Evolutionary conservation across 495 filamentous ascomycete genomes (phyloP).

Genomic region (Aspergillus taichungensis): DNA sequence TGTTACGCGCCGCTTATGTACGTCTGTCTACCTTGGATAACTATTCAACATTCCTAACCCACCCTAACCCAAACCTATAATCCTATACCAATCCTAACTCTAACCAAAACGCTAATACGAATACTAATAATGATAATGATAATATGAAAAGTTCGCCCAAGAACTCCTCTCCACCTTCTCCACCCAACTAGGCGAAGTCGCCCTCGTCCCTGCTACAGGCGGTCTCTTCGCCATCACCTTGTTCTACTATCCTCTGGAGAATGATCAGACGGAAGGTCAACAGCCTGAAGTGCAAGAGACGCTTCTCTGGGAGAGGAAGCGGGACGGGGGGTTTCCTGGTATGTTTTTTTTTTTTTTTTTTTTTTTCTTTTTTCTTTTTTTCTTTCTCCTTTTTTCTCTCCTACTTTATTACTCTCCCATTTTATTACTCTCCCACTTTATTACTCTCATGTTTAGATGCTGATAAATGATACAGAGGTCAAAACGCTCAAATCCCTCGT

Average conservation of each 20-base stretch:
- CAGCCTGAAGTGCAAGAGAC: constrained; percentile 25
- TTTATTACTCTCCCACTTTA: too few relatives aligned
- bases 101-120: constrained; percentile 4
- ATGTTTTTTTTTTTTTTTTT: constrained; percentile 19
- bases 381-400: constrained; percentile 3
- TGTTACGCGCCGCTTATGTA: constrained; percentile 78
- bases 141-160: constrained; percentile 97
- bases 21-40: constrained; percentile 21
- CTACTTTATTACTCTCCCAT: constrained; percentile 4
- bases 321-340: constrained; percentile 85
- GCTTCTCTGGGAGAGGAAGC: constrained; percentile 82
- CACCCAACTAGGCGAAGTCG: constrained; percentile 77
- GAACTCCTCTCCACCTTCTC: constrained; percentile 96
- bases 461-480: too few relatives aligned
- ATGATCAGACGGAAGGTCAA: not conserved
- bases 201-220: constrained; percentile 79
- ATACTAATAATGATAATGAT: not conserved
- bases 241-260: constrained; percentile 36
- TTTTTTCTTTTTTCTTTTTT: not conserved
- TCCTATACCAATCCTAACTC: not conserved
- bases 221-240: constrained; percentile 66
- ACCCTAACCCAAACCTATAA: constrained; percentile 2
- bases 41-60: not conserved
- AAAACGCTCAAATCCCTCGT: constrained; percentile 88
- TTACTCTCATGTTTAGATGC: too few relatives aligned